phyloP scores from a whole-genome alignment of 1,284 basidiomycete genomes.

The Ganoderma meredithae region DNA sequence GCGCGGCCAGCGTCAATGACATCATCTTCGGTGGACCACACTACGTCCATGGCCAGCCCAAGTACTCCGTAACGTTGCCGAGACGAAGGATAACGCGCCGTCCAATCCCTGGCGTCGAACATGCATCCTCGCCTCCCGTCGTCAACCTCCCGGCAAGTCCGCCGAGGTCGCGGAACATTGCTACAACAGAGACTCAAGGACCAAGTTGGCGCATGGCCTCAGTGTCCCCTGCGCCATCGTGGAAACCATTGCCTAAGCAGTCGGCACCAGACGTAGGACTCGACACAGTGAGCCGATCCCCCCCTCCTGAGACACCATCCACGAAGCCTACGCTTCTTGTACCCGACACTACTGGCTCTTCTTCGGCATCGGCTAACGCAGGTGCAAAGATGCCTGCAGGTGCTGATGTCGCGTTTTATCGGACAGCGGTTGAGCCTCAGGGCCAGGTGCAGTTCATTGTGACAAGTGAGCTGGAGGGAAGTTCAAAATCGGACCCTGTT shows the following conservation, averaged over 20 bases:
- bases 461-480: conserved; percentile 72
- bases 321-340: conserved; percentile 21
- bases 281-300: conserved; percentile 65
- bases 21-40: conserved; percentile 66
- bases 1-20: conserved; percentile 74
- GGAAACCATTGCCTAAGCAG: conserved; percentile 23
- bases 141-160: conserved; percentile 54
- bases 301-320: conserved; percentile 55
- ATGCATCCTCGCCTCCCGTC: conserved; percentile 27
- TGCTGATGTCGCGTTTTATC: conserved; percentile 76
- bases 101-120: neutral
- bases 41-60: conserved; percentile 52
- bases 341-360: conserved; percentile 35
- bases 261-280: conserved; percentile 37
- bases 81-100: conserved; percentile 35
- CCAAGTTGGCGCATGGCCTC: conserved; percentile 60
- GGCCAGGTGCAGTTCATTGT: conserved; percentile 74
- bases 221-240: conserved; percentile 26
- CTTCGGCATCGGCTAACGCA: conserved; percentile 38
- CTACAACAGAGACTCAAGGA: conserved; percentile 49
- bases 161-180: conserved; percentile 42
- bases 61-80: conserved; percentile 65
- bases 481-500: neutral
- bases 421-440: conserved; percentile 58
- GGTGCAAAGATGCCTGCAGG: conserved; percentile 61